A percentile compares a stretch with the other conserved stretches of the same genome.
phyloP scores from a whole-genome alignment of 345 rosid genomes.

The Jatropha curcas region DNA sequence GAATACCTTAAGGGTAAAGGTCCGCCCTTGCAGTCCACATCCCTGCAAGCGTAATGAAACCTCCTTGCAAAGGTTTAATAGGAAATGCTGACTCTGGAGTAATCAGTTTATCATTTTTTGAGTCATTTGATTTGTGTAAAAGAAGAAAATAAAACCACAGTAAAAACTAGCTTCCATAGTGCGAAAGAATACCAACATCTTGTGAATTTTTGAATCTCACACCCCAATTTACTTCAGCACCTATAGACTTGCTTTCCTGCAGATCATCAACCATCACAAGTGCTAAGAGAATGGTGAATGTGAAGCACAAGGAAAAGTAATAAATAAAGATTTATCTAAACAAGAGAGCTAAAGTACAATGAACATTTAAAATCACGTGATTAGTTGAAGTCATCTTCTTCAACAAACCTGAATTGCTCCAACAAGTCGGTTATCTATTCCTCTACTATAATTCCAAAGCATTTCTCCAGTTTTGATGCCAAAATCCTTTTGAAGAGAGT shows the following conservation, averaged over 20 bases:
- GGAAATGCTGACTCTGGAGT: conserved; percentile 66
- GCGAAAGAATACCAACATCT: conserved; percentile 58
- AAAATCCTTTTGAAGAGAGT: conserved; percentile 74
- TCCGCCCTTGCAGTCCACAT: conserved; percentile 77
- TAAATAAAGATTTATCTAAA: conserved; percentile 1
- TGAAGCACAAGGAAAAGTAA: not conserved
- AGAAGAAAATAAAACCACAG: conserved; percentile 7
- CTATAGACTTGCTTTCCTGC: conserved; percentile 91
- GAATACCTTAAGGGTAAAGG: conserved; percentile 81
- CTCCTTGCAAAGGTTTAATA: conserved; percentile 82
- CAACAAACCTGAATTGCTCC: conserved; percentile 67
- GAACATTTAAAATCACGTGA: not conserved
- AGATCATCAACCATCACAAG: conserved; percentile 26
- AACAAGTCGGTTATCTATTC: conserved; percentile 74
- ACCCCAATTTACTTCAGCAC: conserved; percentile 98
- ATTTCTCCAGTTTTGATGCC: conserved; percentile 94
- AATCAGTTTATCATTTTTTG: conserved; percentile 19
- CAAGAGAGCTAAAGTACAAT: conserved; percentile 4
- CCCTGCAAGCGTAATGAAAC: conserved; percentile 84
- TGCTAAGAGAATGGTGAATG: not conserved
- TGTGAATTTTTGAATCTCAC: conserved; percentile 77
- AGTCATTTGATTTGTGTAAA: conserved; percentile 6
- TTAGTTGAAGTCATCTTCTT: not conserved
- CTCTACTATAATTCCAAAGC: conserved; percentile 94
- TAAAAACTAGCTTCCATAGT: conserved; percentile 14